These are phyloP conservation scores for Cymbopogon citratus DNA, from an alignment of 176 grass and related monocot genomes.

Conservation along the genomic window DNA sequence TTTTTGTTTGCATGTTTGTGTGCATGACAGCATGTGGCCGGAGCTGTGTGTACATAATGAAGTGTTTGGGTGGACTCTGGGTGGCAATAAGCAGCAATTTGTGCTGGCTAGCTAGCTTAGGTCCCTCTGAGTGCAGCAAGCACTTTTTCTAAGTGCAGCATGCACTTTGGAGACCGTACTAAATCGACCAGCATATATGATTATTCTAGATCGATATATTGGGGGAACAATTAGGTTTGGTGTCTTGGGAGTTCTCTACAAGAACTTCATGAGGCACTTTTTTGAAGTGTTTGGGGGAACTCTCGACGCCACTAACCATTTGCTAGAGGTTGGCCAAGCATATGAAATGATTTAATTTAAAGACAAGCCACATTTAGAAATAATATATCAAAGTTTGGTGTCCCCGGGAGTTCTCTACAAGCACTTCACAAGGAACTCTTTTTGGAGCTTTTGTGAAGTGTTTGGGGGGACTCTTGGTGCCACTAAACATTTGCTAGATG, in stretches of 20 bases:
- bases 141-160: background rate
- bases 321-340: background rate
- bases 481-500: background rate
- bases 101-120: background rate
- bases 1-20: background rate
- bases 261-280: conserved; percentile 23
- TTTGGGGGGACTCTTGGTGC: conserved; percentile 46
- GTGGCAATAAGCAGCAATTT: background rate
- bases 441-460: conserved; percentile 19
- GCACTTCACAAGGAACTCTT: conserved; percentile 9
- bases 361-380: background rate
- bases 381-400: conserved; percentile 27
- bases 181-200: background rate
- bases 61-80: conserved; percentile 47
- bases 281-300: conserved; percentile 64
- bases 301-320: conserved; percentile 26
- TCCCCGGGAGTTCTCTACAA: conserved; percentile 37
- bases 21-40: no score
- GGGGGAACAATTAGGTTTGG: conserved; percentile 23
- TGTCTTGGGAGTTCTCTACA: conserved; percentile 32
- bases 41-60: background rate
- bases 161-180: background rate
- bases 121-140: background rate
- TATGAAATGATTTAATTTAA: background rate
- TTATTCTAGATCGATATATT: no score